Base-by-base conservation (phyloP, 345 rosid genomes). In the Eutrema heterophyllum region DNA sequence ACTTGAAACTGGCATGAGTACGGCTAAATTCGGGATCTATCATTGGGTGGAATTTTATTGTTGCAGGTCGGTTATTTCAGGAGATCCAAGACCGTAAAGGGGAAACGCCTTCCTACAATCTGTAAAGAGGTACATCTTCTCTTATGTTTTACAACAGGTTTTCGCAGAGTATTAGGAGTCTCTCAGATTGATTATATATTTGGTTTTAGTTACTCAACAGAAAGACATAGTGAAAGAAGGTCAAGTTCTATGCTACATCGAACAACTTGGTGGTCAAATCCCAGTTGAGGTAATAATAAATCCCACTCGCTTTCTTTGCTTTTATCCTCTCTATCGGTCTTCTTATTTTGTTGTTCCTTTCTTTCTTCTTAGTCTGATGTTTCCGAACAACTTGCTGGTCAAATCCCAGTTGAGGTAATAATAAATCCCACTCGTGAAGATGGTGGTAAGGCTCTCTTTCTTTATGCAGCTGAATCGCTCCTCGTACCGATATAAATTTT, bases 211-310 rank as follows among this genome's bases (percentile, higher is more conserved):
- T 65, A 51, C 63, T 66, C 18, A 66, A 74, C 87, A 88, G 98
- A 90, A 89, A 81, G 96, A 92, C 81, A 73, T 44, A 36, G 92
- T 89, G 60, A 92, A 85, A 79, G 96, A 92, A 81, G 94, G 98
- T 7, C 87, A 88, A 84, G 88, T 88, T 64, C 77, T 92, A 9
- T 88, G 98, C 86, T 88, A 74, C 75, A 84, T 92, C 5, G 92
- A 88, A 71, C 98, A 87, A 73, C 89, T 92, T 24, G 94, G 96
- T 41, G 83, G 87, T 49, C 88, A 89, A 79, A 76, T 87, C 78
- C 91, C 94, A 27, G 70, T 92, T 45, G 89, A 87, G 96, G 95
- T 89, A 57, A 13, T 9, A 44, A 13, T 6, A 3, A 9, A 18
- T 24, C 44, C 1, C 35, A 44, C 32, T n/a, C 13, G 4, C 45